Base-by-base conservation (phyloP, 2,329 filamentous ascomycete species). In the Penicillium sp. region DNA sequence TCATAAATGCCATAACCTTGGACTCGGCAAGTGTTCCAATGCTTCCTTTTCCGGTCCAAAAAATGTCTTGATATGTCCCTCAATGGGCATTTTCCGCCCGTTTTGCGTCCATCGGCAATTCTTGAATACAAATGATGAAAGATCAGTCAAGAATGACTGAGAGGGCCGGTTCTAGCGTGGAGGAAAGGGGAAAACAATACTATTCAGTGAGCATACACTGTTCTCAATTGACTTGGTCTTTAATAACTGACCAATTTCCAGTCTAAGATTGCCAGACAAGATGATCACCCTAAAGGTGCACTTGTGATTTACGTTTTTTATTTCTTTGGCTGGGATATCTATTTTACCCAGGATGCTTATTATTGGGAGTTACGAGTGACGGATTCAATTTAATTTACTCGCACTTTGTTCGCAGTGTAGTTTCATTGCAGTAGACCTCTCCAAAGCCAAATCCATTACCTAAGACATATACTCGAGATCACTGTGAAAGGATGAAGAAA, bases 101-200 rank as follows among this genome's bases (percentile, higher is more conserved):
- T 34, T 34, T 34, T 18, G 31, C 9, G 31, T 34, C 11, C 31
- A 34, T 40, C 26, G n/a, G 42, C 16, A 22, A 20, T 22, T 41
- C 40, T 31, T 10, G 22, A 31, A 23, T 35, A 38, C 46, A 34
- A 26, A 23, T 32, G 43, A 28, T 29, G 29, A 11, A 16, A 28
- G 2, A 10, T 14, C 24, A 22, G 11, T 11, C 20, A 8, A 39
- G 39, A 4, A 11, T 32, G 24, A 40, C 22, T 49, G 23, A 41
- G 41, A 26, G 57, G 47, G 52, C 51, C 47, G 49, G 52, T 32
- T 50, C 46, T 51, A 58, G 62, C 57, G 65, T 61, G 66, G 66
- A 65, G 66, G 66, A 67, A 68, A 64, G 46, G 65, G 66, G 66
- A 59, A 61, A 62, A 50, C 31, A 49, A 51, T 37, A 48, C 38